Percentiles rank a stretch among this genome's conserved stretches.
Conservation (phyloP, 139 green algal species). For the Volvox reticuliferus region DNA sequence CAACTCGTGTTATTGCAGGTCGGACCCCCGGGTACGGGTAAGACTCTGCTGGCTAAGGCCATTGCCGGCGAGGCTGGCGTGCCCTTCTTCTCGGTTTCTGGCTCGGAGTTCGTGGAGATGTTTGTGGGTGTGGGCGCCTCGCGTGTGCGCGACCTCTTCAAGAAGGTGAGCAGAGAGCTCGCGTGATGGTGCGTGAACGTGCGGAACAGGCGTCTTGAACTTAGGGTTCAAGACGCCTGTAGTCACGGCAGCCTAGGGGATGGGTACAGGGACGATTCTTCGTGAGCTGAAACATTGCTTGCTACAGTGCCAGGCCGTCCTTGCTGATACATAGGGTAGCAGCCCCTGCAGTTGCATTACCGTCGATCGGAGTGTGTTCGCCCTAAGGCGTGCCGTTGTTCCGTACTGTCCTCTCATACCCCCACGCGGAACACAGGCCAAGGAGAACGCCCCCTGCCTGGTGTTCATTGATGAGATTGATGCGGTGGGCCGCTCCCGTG, state of each 20-base stretch:
- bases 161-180: conserved; percentile 79
- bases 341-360: no score
- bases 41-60: conserved; percentile 88
- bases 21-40: conserved; percentile 91
- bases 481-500: conserved; percentile 95
- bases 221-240: no score
- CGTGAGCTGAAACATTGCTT: no score
- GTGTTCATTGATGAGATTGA: conserved; percentile 99
- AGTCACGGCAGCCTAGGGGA: no score
- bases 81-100: conserved; percentile 98
- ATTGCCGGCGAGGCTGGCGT: conserved; percentile 94
- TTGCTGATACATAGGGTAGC: no score
- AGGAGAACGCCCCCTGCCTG: conserved; percentile 96
- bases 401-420: no score
- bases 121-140: conserved; percentile 99
- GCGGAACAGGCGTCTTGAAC: no score
- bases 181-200: neutral
- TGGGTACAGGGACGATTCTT: no score
- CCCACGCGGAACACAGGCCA: conserved; percentile 48
- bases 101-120: conserved; percentile 99
- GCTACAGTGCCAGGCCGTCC: no score
- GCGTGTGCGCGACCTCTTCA: conserved; percentile 98
- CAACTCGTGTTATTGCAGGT: neutral
- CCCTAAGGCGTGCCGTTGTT: no score
- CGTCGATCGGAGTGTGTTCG: no score